Conservation (phyloP, 2,329 filamentous ascomycete genomes). For the Paradendryphiella salina region DNA sequence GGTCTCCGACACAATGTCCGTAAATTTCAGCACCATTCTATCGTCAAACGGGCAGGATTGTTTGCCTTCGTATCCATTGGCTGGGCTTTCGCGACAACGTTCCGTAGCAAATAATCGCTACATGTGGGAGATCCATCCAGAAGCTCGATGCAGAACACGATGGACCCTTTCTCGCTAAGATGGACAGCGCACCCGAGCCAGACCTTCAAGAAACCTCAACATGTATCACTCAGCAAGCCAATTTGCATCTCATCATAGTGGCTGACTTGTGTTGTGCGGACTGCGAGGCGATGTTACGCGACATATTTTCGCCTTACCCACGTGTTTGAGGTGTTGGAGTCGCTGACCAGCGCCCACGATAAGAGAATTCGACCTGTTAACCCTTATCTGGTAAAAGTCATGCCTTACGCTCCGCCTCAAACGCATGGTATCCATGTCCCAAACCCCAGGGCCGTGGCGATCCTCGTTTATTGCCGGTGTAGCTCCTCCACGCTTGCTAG, state of each 20-base stretch:
- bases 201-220: background rate
- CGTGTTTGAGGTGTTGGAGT: background rate
- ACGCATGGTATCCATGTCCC: conserved; percentile 9
- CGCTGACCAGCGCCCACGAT: background rate
- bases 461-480: conserved; percentile 18
- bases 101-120: background rate
- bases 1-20: conserved; percentile 13
- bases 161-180: too few species aligned
- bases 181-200: background rate
- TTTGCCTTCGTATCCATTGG: background rate
- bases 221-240: background rate
- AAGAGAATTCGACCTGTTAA: background rate
- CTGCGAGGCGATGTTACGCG: background rate
- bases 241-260: background rate
- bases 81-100: background rate
- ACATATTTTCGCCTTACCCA: background rate
- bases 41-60: conserved; percentile 1
- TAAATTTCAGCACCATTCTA: conserved; percentile 1
- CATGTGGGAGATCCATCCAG: background rate
- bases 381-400: conserved; percentile 1
- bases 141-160: background rate
- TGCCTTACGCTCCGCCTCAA: conserved; percentile 11
- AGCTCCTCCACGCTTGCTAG: conserved; percentile 14
- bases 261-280: background rate
- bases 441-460: conserved; percentile 12